Evolutionary conservation across 257 asterid species (phyloP).

Genomic region (Mentha longifolia): DNA sequence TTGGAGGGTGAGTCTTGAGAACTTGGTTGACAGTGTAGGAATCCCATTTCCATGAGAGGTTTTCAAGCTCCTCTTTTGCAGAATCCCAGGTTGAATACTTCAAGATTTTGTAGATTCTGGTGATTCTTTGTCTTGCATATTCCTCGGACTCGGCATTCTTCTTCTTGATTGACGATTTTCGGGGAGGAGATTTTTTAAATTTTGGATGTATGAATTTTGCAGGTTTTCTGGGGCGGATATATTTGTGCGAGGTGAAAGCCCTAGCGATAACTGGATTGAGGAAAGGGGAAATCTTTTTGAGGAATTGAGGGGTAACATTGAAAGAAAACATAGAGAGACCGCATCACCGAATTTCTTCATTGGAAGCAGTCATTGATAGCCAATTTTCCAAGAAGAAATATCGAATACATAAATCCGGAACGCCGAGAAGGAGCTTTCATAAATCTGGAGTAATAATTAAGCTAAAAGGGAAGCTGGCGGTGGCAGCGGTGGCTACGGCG

Average conservation of each 20-base stretch:
- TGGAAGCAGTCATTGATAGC: conserved; percentile 3
- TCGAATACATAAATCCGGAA: no score
- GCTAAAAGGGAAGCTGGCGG: not conserved
- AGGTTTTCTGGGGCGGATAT: conserved; percentile 36
- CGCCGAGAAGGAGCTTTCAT: no score
- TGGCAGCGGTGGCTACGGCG: not conserved
- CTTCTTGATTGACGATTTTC: conserved; percentile 41
- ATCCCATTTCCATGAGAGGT: conserved; percentile 76
- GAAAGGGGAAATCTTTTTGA: conserved; percentile 41
- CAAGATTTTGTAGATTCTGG: conserved; percentile 61
- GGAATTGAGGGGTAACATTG: conserved; percentile 42
- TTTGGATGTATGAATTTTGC: conserved; percentile 32
- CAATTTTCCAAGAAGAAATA: no score
- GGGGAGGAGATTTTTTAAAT: conserved; percentile 30
- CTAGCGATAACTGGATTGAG: conserved; percentile 29
- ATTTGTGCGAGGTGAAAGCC: conserved; percentile 34
- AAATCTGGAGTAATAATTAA: no score
- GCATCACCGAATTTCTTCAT: conserved; percentile 26
- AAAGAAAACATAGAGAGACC: conserved; percentile 50
- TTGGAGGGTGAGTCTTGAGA: conserved; percentile 52
- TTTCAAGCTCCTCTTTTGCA: conserved; percentile 65
- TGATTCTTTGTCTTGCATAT: conserved; percentile 57
- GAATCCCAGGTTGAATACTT: conserved; percentile 85
- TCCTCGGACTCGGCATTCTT: conserved; percentile 42
- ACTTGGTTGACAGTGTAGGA: conserved; percentile 87